phyloP scores from a whole-genome alignment of 2,329 filamentous ascomycete genomes.

The Neonectria magnoliae region DNA sequence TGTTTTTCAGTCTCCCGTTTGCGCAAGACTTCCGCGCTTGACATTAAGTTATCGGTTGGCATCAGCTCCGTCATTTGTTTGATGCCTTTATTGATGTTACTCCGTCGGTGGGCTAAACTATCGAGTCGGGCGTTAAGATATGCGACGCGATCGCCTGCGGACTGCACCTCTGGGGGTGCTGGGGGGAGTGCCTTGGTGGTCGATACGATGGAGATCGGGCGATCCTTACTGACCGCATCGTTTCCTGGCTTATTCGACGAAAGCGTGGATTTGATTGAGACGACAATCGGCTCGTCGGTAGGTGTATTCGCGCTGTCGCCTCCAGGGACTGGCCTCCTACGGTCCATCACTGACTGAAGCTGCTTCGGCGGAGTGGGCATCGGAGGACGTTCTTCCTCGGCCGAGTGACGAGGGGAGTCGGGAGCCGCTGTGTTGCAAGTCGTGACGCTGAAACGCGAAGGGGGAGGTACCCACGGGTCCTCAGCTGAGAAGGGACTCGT shows the following conservation, averaged over 20 bases:
- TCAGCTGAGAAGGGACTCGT: constrained; percentile 37
- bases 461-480: constrained; percentile 59
- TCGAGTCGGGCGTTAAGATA: constrained; percentile 73
- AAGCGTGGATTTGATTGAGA: constrained; percentile 43
- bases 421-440: constrained; percentile 65
- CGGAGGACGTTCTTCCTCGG: constrained; percentile 40
- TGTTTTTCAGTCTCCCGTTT: constrained; percentile 67
- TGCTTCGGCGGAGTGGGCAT: constrained; percentile 38
- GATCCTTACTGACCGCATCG: constrained; percentile 20
- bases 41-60: constrained; percentile 74
- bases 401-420: constrained; percentile 40
- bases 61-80: constrained; percentile 82
- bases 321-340: constrained; percentile 44
- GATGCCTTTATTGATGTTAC: constrained; percentile 78
- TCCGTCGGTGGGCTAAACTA: constrained; percentile 71
- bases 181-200: constrained; percentile 69
- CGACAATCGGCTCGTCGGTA: constrained; percentile 41
- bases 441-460: constrained; percentile 71
- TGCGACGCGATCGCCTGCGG: constrained; percentile 71
- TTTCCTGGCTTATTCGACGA: constrained; percentile 7
- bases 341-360: constrained; percentile 44
- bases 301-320: constrained; percentile 33
- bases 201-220: constrained; percentile 49
- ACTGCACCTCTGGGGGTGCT: constrained; percentile 66
- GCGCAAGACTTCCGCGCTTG: constrained; percentile 69